phyloP scores from a whole-genome alignment of 495 filamentous ascomycete genomes.

The Parathielavia appendiculata region DNA sequence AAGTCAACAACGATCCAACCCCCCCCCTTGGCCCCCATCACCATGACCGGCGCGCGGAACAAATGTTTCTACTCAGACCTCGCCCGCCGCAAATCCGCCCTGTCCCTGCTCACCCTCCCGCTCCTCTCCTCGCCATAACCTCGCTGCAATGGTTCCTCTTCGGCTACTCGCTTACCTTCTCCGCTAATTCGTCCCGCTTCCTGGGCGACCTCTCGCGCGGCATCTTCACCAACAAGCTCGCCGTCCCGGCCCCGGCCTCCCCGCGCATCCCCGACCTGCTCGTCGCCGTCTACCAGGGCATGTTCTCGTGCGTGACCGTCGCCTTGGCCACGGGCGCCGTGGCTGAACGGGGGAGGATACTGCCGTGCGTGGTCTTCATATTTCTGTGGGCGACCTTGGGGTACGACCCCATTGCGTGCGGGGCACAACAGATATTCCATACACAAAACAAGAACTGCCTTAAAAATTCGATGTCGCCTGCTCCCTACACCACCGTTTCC shows the following conservation, averaged over 20 bases:
- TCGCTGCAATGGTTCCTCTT: constrained; percentile 99
- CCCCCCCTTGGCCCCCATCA: too few species aligned
- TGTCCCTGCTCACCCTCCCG: constrained; percentile 94
- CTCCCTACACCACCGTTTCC: not conserved
- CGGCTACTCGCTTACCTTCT: constrained; percentile 94
- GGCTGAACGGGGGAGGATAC: constrained; percentile 90
- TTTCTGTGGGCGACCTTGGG: too few species aligned
- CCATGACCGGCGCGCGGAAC: too few species aligned
- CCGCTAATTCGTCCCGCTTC: constrained; percentile 71
- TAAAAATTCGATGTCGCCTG: not conserved
- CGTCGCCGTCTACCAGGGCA: constrained; percentile 95
- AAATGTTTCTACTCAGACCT: constrained; percentile 95
- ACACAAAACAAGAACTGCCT: not conserved
- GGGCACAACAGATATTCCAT: not conserved
- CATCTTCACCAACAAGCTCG: constrained; percentile 77
- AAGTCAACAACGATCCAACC: too few species aligned
- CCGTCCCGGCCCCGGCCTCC: constrained; percentile 72
- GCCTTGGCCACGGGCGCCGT: constrained; percentile 89
- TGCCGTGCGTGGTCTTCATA: constrained; percentile 75
- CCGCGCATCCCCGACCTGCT: constrained; percentile 77
- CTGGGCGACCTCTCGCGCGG: constrained; percentile 85
- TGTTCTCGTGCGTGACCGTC: constrained; percentile 95
- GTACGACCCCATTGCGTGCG: too few species aligned
- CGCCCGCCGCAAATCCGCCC: constrained; percentile 90
- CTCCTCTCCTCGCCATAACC: constrained; percentile 82